Conservation (phyloP, 2,329 filamentous ascomycete genomes). For the Claviceps lovelessii region DNA sequence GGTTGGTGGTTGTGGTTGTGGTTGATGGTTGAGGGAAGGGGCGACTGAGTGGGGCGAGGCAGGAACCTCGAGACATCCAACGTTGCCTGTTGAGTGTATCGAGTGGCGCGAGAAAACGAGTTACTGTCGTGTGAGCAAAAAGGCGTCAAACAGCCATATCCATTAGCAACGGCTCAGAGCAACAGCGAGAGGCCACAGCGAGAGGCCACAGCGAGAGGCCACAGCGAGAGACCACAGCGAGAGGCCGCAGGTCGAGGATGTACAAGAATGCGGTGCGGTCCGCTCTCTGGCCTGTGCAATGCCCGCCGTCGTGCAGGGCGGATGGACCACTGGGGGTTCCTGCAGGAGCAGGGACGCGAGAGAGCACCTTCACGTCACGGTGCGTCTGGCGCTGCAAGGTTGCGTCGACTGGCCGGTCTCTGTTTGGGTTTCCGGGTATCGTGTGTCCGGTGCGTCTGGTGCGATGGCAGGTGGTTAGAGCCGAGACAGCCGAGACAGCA, state of each 20-base stretch:
- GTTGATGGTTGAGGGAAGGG: neutral
- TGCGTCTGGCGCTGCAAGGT: neutral
- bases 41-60: neutral
- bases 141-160: neutral
- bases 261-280: neutral
- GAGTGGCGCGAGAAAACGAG: neutral
- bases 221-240: too few relatives aligned
- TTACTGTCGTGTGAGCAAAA: neutral
- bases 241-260: too few relatives aligned
- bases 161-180: neutral
- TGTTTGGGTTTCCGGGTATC: neutral
- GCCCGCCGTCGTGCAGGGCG: neutral
- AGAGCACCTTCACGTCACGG: neutral
- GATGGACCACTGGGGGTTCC: neutral
- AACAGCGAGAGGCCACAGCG: neutral
- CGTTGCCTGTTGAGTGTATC: neutral
- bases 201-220: neutral
- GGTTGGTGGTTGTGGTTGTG: neutral
- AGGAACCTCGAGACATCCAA: neutral
- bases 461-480: neutral
- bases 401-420: neutral
- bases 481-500: neutral
- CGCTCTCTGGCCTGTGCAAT: neutral
- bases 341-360: neutral
- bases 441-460: neutral